phyloP scores from a whole-genome alignment of 2,329 filamentous ascomycete genomes.

The Stemphylium vesicarium region DNA sequence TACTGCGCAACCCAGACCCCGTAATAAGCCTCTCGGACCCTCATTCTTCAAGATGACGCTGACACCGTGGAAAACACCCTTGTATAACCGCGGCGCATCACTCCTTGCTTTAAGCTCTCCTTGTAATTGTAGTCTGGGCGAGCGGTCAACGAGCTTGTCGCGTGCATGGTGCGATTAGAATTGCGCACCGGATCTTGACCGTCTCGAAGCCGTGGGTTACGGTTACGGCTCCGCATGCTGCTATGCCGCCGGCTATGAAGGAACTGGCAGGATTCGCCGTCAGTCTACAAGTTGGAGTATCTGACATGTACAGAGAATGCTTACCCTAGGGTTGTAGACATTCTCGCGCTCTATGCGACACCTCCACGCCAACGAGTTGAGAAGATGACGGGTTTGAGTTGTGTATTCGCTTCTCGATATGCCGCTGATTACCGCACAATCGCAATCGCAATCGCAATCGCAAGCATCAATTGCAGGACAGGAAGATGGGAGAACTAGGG shows the following conservation, averaged over 20 bases:
- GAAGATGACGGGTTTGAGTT: background rate
- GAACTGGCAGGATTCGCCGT: constrained; percentile 59
- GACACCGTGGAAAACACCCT: constrained; percentile 88
- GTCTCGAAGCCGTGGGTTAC: constrained; percentile 98
- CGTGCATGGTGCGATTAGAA: background rate
- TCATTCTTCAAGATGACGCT: constrained; percentile 90
- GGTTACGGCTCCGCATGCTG: constrained; percentile 95
- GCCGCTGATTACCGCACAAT: constrained; percentile 5
- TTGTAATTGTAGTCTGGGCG: constrained; percentile 83
- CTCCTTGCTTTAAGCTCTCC: constrained; percentile 90
- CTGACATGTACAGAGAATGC: background rate
- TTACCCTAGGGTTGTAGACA: constrained; percentile 59
- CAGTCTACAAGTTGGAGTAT: background rate
- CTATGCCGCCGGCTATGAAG: constrained; percentile 95
- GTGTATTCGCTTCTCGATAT: background rate
- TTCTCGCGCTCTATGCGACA: constrained; percentile 30
- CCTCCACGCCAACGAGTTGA: background rate
- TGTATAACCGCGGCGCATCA: constrained; percentile 86
- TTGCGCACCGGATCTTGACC: constrained; percentile 88
- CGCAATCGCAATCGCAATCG: constrained; percentile 2
- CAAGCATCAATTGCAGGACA: background rate
- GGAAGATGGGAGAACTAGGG: background rate
- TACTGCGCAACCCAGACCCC: constrained; percentile 85
- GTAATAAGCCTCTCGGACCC: constrained; percentile 81
- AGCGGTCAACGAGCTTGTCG: constrained; percentile 24